phyloP scores from a whole-genome alignment of 2,329 filamentous ascomycete species.

The Hypoxylon sp. region DNA sequence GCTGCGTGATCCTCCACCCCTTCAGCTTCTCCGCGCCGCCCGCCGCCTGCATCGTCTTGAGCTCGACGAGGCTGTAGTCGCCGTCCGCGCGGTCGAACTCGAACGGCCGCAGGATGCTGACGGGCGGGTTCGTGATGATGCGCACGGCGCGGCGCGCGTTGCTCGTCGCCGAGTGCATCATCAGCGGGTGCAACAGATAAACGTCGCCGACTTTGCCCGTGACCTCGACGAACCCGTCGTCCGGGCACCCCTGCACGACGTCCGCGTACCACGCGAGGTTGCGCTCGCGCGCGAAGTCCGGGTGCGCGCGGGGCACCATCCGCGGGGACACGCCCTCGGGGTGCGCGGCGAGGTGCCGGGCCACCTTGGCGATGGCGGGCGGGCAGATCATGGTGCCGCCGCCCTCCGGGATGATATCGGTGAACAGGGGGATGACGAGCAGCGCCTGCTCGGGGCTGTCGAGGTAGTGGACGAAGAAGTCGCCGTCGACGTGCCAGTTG shows the following conservation, averaged over 20 bases:
- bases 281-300: slow-evolving; percentile 57
- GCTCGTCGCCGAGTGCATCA: slow-evolving; percentile 67
- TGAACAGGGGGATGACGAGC: slow-evolving; percentile 75
- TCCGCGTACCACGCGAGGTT: slow-evolving; percentile 60
- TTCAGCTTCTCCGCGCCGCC: slow-evolving; percentile 59
- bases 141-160: slow-evolving; percentile 60
- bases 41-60: slow-evolving; percentile 63
- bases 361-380: slow-evolving; percentile 67
- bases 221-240: slow-evolving; percentile 62
- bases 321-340: slow-evolving; percentile 74
- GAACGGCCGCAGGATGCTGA: slow-evolving; percentile 64
- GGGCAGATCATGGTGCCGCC: slow-evolving; percentile 75
- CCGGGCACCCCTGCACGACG: slow-evolving; percentile 52
- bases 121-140: slow-evolving; percentile 69
- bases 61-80: slow-evolving; percentile 67
- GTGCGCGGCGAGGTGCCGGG: slow-evolving; percentile 68
- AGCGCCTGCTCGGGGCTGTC: slow-evolving; percentile 77
- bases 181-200: slow-evolving; percentile 69
- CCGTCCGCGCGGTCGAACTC: slow-evolving; percentile 60
- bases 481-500: slow-evolving; percentile 77
- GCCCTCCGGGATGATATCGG: slow-evolving; percentile 68
- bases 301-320: slow-evolving; percentile 68
- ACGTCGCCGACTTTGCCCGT: slow-evolving; percentile 67
- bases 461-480: slow-evolving; percentile 79
- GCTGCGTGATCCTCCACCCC: slow-evolving; percentile 64